phyloP scores from a whole-genome alignment of 2,329 filamentous ascomycete genomes.

The Diaporthe eres region DNA sequence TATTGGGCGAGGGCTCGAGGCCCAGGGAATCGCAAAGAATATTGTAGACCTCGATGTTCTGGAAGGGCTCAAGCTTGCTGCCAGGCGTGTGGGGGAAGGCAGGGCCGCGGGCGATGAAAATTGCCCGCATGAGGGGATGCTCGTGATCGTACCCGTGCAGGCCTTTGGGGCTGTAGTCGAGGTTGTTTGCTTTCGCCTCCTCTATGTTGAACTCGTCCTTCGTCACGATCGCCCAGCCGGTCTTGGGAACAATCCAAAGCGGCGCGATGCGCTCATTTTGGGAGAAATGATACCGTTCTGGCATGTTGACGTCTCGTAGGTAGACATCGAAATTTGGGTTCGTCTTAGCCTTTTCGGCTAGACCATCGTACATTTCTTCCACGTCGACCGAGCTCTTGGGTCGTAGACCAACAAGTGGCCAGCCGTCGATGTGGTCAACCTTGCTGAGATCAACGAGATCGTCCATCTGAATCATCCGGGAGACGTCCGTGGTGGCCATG shows the following conservation, averaged over 20 bases:
- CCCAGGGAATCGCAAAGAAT: conserved; percentile 91
- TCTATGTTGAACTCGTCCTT: conserved; percentile 83
- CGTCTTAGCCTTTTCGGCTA: conserved; percentile 68
- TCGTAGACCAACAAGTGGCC: conserved; percentile 91
- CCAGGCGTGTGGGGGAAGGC: conserved; percentile 91
- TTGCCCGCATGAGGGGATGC: conserved; percentile 94
- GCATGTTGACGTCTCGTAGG: conserved; percentile 89
- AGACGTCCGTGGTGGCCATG: conserved; percentile 92
- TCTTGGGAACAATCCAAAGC: conserved; percentile 92
- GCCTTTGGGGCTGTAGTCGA: conserved; percentile 83
- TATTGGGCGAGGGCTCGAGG: conserved; percentile 82
- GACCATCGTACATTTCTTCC: conserved; percentile 74
- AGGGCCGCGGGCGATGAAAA: conserved; percentile 92
- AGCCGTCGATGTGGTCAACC: conserved; percentile 90
- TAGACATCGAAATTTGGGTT: conserved; percentile 88
- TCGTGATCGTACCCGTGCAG: conserved; percentile 96
- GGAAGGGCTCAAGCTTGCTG: conserved; percentile 83
- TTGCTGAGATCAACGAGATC: conserved; percentile 84
- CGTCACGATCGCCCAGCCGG: conserved; percentile 92
- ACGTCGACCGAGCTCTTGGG: conserved; percentile 80
- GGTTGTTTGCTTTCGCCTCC: conserved; percentile 73
- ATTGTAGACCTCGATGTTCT: conserved; percentile 97
- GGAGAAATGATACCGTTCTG: conserved; percentile 90
- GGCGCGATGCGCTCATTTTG: conserved; percentile 92
- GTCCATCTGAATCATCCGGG: conserved; percentile 88